phyloP scores from a whole-genome alignment of 1,139 yeast genomes.

The Candida glucosophila region DNA sequence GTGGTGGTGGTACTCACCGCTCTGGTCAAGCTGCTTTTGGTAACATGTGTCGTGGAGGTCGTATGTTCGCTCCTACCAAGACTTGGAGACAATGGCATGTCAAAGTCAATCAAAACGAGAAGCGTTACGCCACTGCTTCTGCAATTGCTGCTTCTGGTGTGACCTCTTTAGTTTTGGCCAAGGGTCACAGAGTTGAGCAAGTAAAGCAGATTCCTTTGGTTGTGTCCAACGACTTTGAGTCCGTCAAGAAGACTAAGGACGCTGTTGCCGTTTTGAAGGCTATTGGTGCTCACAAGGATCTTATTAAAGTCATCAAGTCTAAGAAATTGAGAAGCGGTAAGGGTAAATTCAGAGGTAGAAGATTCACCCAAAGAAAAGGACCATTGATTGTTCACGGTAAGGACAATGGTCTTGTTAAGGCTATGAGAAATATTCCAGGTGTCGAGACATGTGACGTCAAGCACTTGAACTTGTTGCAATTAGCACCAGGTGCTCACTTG shows the following conservation, averaged over 20 bases:
- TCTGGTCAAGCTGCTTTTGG: conserved; percentile 99
- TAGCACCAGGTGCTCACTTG: conserved; percentile 99
- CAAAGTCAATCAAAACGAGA: conserved; percentile 99
- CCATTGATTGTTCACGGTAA: conserved; percentile 97
- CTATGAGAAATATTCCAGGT: conserved; percentile 99
- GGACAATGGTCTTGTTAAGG: conserved; percentile 97
- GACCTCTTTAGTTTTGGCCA: conserved; percentile 96
- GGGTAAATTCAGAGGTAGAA: conserved; percentile 99
- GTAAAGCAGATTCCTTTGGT: conserved; percentile 98
- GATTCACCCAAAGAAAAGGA: conserved; percentile 99
- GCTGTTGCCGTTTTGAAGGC: conserved; percentile 98
- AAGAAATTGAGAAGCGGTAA: conserved; percentile 99
- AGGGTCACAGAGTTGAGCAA: conserved; percentile 99
- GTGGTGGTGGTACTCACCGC: conserved; percentile 99
- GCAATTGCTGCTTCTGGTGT: conserved; percentile 99
- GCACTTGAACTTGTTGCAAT: conserved; percentile 92
- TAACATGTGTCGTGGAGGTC: conserved; percentile 99
- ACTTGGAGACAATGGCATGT: conserved; percentile 99
- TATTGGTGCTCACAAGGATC: conserved; percentile 98
- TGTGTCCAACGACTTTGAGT: conserved; percentile 88
- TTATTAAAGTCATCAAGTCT: conserved; percentile 96
- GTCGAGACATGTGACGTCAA: conserved; percentile 94
- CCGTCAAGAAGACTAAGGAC: conserved; percentile 94
- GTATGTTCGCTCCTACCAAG: conserved; percentile 99
- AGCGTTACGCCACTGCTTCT: conserved; percentile 99